These are phyloP conservation scores for Metschnikowia gruessii DNA, from an alignment of 805 yeast genomes.

Conservation along the genomic window DNA sequence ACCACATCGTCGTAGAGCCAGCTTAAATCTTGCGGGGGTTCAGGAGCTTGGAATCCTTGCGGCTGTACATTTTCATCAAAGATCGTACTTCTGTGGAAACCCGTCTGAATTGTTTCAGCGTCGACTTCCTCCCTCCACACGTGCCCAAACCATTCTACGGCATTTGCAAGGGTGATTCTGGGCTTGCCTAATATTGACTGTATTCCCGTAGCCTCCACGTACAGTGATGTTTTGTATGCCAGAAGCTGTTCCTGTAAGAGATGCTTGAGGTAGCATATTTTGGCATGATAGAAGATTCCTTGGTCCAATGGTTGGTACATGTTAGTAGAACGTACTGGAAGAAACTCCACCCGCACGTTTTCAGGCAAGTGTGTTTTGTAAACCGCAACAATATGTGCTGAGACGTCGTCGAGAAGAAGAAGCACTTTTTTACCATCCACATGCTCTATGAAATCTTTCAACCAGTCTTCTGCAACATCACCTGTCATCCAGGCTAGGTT, in stretches of 20 bases:
- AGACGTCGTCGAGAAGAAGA: background rate
- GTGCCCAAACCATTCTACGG: background rate
- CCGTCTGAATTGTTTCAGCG: background rate
- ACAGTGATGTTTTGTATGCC: too few relatives aligned
- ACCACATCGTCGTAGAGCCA: background rate
- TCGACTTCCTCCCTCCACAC: background rate
- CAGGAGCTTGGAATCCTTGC: background rate
- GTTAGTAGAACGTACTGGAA: background rate
- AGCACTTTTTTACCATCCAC: background rate
- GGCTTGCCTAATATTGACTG: background rate
- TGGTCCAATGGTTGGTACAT: background rate
- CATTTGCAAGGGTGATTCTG: background rate
- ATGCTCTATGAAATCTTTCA: background rate
- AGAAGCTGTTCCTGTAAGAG: background rate
- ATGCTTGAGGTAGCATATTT: background rate
- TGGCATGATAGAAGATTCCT: background rate
- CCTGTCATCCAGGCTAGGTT: background rate
- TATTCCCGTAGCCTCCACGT: background rate
- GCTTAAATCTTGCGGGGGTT: background rate
- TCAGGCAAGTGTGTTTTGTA: background rate
- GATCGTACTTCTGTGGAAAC: background rate
- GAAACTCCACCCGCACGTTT: background rate
- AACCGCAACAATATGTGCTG: background rate
- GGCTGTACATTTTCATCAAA: background rate
- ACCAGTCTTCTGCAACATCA: background rate